These are phyloP conservation scores for Orbilia ellipsospora DNA, from an alignment of 2,329 filamentous ascomycete genomes.

Conservation along the genomic window DNA sequence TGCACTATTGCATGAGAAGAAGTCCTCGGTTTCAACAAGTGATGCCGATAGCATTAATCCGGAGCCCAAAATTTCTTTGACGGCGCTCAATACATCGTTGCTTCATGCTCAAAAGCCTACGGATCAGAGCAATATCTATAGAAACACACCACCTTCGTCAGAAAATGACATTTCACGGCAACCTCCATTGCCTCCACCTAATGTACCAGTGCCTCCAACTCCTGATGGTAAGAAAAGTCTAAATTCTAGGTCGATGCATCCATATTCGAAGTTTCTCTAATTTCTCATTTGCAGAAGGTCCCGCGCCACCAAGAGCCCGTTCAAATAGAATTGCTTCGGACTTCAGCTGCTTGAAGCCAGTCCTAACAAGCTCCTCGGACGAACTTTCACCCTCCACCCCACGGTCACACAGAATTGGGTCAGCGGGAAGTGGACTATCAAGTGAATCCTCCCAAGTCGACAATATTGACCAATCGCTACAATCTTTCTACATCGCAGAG, in stretches of 20 bases:
- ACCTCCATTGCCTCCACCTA: slow-evolving; percentile 49
- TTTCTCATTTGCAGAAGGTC: slow-evolving; percentile 17
- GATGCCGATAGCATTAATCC: slow-evolving; percentile 30
- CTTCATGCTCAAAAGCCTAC: slow-evolving; percentile 30
- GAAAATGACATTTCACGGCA: slow-evolving; percentile 48
- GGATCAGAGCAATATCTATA: slow-evolving; percentile 26
- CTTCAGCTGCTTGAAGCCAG: slow-evolving; percentile 29
- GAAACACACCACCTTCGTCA: slow-evolving; percentile 34
- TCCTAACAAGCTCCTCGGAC: slow-evolving; percentile 10
- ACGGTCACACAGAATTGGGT: slow-evolving; percentile 36
- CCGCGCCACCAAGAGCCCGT: slow-evolving; percentile 14
- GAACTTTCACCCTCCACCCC: slow-evolving; percentile 35
- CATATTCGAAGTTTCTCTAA: background rate
- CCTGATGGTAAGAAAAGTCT: slow-evolving; percentile 37
- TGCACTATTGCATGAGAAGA: slow-evolving; percentile 24
- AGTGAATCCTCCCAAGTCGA: slow-evolving; percentile 41
- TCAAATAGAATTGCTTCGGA: slow-evolving; percentile 43
- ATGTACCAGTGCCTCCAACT: slow-evolving; percentile 43
- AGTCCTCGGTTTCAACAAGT: slow-evolving; percentile 24
- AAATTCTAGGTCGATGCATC: background rate
- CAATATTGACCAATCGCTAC: slow-evolving; percentile 39
- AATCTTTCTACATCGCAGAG: slow-evolving; percentile 51
- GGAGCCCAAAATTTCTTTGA: slow-evolving; percentile 48
- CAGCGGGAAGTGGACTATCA: slow-evolving; percentile 19
- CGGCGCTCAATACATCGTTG: slow-evolving; percentile 27